A percentile compares a stretch with the other conserved stretches of the same genome.
Conservation (phyloP, 139 green algal species). For the Closterium sp. region DNA sequence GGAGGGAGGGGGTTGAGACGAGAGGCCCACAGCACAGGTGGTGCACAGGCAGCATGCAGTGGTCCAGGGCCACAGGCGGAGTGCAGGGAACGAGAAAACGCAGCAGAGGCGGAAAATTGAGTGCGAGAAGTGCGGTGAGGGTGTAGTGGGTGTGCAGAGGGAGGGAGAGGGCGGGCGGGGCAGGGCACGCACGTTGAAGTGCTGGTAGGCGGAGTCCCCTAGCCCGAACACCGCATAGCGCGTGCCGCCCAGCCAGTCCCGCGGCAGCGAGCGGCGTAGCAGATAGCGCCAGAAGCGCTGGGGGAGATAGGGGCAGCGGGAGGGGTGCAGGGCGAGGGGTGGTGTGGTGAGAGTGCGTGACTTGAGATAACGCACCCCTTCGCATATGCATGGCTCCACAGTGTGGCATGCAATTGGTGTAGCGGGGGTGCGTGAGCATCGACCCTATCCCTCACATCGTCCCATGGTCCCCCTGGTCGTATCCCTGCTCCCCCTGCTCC, state of each 20-base stretch:
- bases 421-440: no score
- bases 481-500: not conserved
- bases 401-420: no score
- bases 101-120: not conserved
- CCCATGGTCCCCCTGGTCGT: not conserved
- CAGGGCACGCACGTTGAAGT: conserved; percentile 78
- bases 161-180: not conserved
- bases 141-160: not conserved
- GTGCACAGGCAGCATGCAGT: not conserved
- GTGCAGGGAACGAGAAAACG: not conserved
- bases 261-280: conserved; percentile 76
- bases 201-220: conserved; percentile 87
- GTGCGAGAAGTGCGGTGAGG: not conserved
- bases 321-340: not conserved
- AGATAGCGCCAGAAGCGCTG: conserved; percentile 87
- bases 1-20: no score
- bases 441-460: no score
- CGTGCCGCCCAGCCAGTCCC: conserved; percentile 62
- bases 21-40: no score
- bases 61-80: no score
- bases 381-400: no score
- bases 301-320: not conserved
- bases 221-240: conserved; percentile 87
- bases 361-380: not conserved
- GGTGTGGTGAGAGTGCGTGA: not conserved